phyloP scores from a whole-genome alignment of 164 flowering plant genomes.

The Berberis vulgaris region DNA sequence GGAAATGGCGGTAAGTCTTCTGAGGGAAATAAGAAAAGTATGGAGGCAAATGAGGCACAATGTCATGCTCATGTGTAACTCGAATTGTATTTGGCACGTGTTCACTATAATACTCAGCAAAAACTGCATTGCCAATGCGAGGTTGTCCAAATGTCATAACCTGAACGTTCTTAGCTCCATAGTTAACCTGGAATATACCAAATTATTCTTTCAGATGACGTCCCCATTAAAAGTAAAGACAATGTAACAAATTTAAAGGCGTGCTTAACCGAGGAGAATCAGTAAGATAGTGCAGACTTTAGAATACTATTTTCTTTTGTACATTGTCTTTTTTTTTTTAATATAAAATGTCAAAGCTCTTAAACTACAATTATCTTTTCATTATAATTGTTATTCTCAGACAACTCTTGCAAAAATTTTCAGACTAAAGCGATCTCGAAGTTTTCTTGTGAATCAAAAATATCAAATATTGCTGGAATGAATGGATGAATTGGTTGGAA shows the following conservation, averaged over 20 bases:
- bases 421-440: too few relatives aligned
- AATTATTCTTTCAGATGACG: not conserved
- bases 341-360: too few relatives aligned
- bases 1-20: constrained; percentile 94
- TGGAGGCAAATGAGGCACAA: constrained; percentile 98
- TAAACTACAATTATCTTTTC: too few relatives aligned
- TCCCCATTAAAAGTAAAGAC: not conserved
- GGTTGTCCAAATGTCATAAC: constrained; percentile 98
- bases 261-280: too few relatives aligned
- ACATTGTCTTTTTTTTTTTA: too few relatives aligned
- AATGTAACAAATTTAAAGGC: not conserved
- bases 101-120: constrained; percentile 67
- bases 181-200: constrained; percentile 49
- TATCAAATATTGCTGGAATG: too few relatives aligned
- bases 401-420: too few relatives aligned
- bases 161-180: constrained; percentile 41
- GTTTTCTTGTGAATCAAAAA: too few relatives aligned
- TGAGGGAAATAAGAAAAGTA: constrained; percentile 61
- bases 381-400: too few relatives aligned
- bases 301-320: too few relatives aligned
- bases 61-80: constrained; percentile 73
- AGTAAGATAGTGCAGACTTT: too few relatives aligned
- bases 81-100: constrained; percentile 70
- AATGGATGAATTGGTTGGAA: too few relatives aligned
- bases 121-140: constrained; percentile 88